A percentile compares a stretch with the other conserved stretches of the same genome.
These are phyloP conservation scores for Apodospora peruviana DNA, from an alignment of 495 filamentous ascomycete genomes.

Conservation along the genomic window DNA sequence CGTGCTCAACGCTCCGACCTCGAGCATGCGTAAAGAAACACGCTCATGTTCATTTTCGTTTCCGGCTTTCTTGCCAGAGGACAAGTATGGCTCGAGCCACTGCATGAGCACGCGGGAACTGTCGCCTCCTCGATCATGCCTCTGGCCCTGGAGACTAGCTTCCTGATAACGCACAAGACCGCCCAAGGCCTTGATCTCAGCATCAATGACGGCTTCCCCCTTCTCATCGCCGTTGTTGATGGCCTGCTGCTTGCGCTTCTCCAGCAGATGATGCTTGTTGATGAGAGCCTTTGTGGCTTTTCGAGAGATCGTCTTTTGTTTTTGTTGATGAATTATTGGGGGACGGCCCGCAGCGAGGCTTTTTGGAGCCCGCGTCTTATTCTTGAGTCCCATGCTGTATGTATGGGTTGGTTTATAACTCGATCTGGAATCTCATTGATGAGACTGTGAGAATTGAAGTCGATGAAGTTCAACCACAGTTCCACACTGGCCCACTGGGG, in stretches of 20 bases:
- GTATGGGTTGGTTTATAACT: neutral
- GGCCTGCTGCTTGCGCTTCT: slow-evolving; percentile 71
- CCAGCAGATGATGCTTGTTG: slow-evolving; percentile 73
- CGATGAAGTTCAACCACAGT: neutral
- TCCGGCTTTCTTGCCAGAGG: slow-evolving; percentile 16
- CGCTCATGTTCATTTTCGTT: no score
- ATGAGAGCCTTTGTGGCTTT: slow-evolving; percentile 78
- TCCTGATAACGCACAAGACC: slow-evolving; percentile 81
- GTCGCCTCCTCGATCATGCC: slow-evolving; percentile 79
- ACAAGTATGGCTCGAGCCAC: slow-evolving; percentile 59
- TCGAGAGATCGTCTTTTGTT: slow-evolving; percentile 59
- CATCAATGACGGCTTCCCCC: slow-evolving; percentile 49
- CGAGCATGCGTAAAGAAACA: slow-evolving; percentile 66
- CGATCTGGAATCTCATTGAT: neutral
- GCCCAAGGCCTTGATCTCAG: slow-evolving; percentile 54
- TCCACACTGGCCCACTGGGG: neutral
- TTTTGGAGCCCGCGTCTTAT: slow-evolving; percentile 34
- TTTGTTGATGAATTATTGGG: slow-evolving; percentile 38
- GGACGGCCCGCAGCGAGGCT: slow-evolving; percentile 67
- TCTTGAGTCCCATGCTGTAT: slow-evolving; percentile 22
- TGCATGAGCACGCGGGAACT: slow-evolving; percentile 79
- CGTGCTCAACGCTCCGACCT: slow-evolving; percentile 83
- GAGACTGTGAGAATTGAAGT: neutral
- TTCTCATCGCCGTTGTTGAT: slow-evolving; percentile 53
- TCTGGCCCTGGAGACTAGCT: slow-evolving; percentile 85